Evolutionary conservation across 768 basidiomycete genomes (phyloP).

Genomic region (Candolleomyces eurysporus): DNA sequence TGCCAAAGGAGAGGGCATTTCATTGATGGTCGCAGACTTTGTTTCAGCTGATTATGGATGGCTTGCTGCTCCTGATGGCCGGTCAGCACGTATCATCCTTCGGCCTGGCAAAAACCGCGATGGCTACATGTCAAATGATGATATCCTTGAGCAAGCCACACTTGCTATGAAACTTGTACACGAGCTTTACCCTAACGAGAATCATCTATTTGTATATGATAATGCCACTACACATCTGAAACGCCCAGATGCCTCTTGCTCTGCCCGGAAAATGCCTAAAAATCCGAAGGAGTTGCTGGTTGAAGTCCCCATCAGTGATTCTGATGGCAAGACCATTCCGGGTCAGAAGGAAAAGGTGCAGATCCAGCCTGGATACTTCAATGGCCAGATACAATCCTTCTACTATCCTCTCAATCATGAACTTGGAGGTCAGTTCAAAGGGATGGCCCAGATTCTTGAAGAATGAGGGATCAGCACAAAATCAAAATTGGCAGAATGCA

Average conservation of each 20-base stretch:
- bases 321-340: constrained; percentile 17
- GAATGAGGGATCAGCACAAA: constrained; percentile 24
- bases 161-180: no score
- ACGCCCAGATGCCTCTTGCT: constrained; percentile 16
- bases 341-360: constrained; percentile 20
- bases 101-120: no score
- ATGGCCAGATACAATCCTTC: constrained; percentile 26
- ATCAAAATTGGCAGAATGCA: constrained; percentile 22
- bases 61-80: constrained; percentile 8
- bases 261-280: constrained; percentile 29
- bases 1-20: constrained; percentile 37
- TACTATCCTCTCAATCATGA: constrained; percentile 28
- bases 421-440: constrained; percentile 33
- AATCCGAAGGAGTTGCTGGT: constrained; percentile 15
- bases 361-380: constrained; percentile 26
- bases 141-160: no score
- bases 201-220: neutral
- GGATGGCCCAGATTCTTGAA: constrained; percentile 33
- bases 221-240: constrained; percentile 33
- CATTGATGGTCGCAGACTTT: constrained; percentile 39
- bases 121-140: no score
- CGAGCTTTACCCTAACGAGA: no score
- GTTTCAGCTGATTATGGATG: constrained; percentile 26
- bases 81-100: no score
- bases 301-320: constrained; percentile 10